Evolutionary conservation across 495 filamentous ascomycete genomes (phyloP).

Genomic region (Sordaria brevicollis): DNA sequence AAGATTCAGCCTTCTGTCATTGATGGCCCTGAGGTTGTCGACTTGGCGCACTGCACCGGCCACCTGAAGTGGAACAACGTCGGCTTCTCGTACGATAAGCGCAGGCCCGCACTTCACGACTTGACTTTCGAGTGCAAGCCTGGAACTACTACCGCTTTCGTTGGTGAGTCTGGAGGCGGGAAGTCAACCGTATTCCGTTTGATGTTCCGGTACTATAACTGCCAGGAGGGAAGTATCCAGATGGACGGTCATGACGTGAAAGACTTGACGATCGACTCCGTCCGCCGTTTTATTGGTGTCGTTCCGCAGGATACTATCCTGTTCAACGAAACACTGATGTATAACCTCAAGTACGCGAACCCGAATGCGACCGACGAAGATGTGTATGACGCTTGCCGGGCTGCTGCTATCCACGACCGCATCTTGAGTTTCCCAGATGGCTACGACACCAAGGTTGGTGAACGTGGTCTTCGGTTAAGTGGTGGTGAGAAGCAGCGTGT

Average conservation of each 20-base stretch:
- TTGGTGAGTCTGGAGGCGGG: conserved; percentile 91
- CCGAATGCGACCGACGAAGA: conserved; percentile 76
- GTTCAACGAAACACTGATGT: conserved; percentile 95
- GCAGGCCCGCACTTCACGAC: conserved; percentile 75
- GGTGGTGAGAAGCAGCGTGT: conserved; percentile 97
- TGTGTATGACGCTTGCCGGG: conserved; percentile 78
- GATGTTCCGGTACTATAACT: conserved; percentile 91
- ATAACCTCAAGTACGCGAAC: conserved; percentile 93
- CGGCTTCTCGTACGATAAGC: conserved; percentile 79
- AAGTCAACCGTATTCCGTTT: conserved; percentile 97
- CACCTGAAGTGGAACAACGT: conserved; percentile 80
- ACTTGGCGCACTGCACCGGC: conserved; percentile 59
- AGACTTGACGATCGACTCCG: conserved; percentile 83
- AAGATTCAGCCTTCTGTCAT: conserved; percentile 79
- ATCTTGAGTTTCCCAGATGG: conserved; percentile 88
- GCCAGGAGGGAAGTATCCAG: conserved; percentile 62
- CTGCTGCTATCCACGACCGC: conserved; percentile 92
- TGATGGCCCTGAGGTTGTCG: conserved; percentile 41
- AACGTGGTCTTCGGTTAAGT: conserved; percentile 83
- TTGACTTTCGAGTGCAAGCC: conserved; percentile 73
- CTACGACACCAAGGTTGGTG: conserved; percentile 87
- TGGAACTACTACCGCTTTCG: conserved; percentile 89
- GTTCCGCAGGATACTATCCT: conserved; percentile 94
- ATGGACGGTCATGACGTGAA: conserved; percentile 79
- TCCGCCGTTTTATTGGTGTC: conserved; percentile 83